Conservation (phyloP, 106 monocot species). For the Dioscorea alata region DNA sequence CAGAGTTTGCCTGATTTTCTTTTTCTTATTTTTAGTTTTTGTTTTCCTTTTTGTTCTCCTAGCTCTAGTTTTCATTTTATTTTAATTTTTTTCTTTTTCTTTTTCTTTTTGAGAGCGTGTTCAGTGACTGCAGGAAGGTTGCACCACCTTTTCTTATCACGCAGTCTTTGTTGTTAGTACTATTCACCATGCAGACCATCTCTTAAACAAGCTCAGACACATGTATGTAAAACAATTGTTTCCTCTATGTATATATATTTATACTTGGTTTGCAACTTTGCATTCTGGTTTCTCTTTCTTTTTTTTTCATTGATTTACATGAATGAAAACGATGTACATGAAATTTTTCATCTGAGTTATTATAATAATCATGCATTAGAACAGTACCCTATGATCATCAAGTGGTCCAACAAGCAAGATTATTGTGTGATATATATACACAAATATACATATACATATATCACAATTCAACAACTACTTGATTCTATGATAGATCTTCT, state of each 20-base stretch:
- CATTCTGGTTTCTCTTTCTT: background rate
- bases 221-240: background rate
- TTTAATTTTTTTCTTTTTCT: slow-evolving; percentile 8
- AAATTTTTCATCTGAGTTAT: background rate
- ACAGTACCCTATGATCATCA: background rate
- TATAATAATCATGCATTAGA: background rate
- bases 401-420: background rate
- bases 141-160: background rate
- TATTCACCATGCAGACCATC: background rate
- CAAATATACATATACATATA: background rate
- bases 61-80: background rate
- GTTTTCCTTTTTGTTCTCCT: slow-evolving; percentile 5
- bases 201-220: background rate
- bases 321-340: background rate
- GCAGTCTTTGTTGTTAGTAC: background rate
- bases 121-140: background rate
- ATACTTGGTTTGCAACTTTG: background rate
- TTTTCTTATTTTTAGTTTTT: slow-evolving; percentile 4
- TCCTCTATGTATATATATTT: background rate
- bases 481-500: background rate
- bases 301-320: background rate
- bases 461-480: background rate
- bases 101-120: background rate
- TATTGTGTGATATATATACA: background rate
- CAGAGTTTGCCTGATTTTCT: slow-evolving; percentile 38